phyloP scores from a whole-genome alignment of 164 flowering plant species.

The Aristolochia californica region DNA sequence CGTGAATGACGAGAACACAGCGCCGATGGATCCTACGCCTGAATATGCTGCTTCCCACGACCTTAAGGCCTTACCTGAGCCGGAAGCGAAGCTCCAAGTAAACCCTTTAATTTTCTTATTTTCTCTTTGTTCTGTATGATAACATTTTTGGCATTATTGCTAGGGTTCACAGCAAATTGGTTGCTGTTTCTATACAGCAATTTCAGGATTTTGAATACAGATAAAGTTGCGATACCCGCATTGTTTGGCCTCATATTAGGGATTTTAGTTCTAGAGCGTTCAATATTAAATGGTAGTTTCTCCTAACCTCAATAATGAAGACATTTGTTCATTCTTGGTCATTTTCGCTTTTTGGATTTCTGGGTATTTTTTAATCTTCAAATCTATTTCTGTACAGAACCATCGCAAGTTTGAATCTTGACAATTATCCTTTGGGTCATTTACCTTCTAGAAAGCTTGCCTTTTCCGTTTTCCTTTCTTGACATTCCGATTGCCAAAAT shows the following conservation, averaged over 20 bases:
- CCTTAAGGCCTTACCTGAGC: constrained; percentile 56
- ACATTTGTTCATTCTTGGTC: background rate
- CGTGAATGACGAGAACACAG: constrained; percentile 54
- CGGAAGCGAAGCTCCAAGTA: constrained; percentile 52
- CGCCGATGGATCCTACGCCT: constrained; percentile 20
- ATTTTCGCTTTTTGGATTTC: background rate
- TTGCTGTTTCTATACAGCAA: background rate
- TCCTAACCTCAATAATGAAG: too few species aligned
- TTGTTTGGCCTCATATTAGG: too few species aligned
- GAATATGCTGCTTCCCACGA: constrained; percentile 67
- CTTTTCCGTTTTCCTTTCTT: too few species aligned
- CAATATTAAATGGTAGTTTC: too few species aligned
- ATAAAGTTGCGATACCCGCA: too few species aligned
- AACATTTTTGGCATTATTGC: background rate
- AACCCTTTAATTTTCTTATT: background rate
- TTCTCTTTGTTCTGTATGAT: background rate
- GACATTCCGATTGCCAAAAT: background rate
- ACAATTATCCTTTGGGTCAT: too few species aligned
- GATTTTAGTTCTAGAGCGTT: too few species aligned
- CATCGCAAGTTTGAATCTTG: too few species aligned
- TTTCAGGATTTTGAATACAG: background rate
- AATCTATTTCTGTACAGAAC: too few species aligned
- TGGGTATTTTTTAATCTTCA: too few species aligned
- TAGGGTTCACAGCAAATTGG: background rate
- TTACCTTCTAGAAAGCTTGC: too few species aligned